Percentiles rank a stretch among this genome's conserved stretches.
These are phyloP conservation scores for Alternaria sp. DNA, from an alignment of 2,329 filamentous ascomycete genomes.

Conservation along the genomic window DNA sequence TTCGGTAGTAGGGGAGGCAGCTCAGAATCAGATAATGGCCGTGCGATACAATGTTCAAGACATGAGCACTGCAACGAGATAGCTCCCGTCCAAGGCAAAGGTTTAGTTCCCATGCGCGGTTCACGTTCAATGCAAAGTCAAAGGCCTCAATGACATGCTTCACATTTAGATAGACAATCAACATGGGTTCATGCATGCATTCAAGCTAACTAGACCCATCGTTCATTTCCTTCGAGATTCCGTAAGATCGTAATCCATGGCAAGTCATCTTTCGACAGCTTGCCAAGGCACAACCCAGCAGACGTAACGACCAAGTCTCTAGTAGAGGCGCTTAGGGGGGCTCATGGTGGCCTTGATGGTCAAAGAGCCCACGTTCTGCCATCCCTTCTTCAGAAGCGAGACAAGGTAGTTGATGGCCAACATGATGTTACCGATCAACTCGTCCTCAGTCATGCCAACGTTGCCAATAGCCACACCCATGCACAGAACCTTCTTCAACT, in stretches of 20 bases:
- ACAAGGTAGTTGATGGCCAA: conserved; percentile 99
- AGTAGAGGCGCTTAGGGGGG: conserved; percentile 97
- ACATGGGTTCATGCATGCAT: conserved; percentile 43
- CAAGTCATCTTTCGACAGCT: conserved; percentile 31
- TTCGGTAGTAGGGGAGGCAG: conserved; percentile 4
- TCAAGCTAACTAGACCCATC: conserved; percentile 45
- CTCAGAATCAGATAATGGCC: neutral
- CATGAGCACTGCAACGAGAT: neutral
- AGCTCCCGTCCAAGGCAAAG: neutral
- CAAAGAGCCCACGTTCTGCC: conserved; percentile 99
- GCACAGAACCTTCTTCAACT: conserved; percentile 99
- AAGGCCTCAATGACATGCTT: neutral
- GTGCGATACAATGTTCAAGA: neutral
- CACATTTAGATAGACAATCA: neutral
- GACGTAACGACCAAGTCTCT: conserved; percentile 55
- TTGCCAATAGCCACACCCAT: conserved; percentile 99
- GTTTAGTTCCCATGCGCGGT: neutral
- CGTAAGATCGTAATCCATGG: conserved; percentile 29
- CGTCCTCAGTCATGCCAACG: conserved; percentile 95
- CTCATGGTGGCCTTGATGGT: conserved; percentile 99
- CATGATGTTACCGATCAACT: conserved; percentile 99
- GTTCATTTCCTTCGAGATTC: conserved; percentile 31
- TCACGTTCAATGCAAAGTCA: neutral
- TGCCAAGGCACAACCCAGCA: conserved; percentile 27
- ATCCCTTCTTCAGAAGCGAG: conserved; percentile 99